A percentile compares a stretch with the other conserved stretches of the same genome.
Conservation (phyloP, 2,329 filamentous ascomycete genomes). For the Cladosporium cucumerinum region DNA sequence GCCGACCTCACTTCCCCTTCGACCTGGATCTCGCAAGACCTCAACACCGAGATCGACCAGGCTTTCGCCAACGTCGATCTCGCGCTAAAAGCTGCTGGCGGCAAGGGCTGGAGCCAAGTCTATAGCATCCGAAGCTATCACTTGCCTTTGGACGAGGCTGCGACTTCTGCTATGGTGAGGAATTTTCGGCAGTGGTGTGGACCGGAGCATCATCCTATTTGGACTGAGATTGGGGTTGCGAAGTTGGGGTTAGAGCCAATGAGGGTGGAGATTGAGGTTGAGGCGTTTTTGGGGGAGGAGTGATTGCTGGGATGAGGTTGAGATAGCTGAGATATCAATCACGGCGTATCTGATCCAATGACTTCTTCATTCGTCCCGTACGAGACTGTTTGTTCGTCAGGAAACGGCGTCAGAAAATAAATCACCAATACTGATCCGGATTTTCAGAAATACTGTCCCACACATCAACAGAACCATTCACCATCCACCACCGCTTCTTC, state of each 20-base stretch:
- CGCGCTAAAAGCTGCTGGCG: constrained; percentile 51
- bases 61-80: constrained; percentile 58
- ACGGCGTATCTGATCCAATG: no score
- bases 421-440: neutral
- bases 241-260: constrained; percentile 50
- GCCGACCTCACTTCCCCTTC: constrained; percentile 27
- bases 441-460: neutral
- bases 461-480: neutral
- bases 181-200: constrained; percentile 49
- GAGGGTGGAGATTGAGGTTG: constrained; percentile 58
- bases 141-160: constrained; percentile 19
- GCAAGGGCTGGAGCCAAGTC: constrained; percentile 56
- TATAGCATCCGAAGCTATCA: constrained; percentile 34
- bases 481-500: neutral
- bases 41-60: constrained; percentile 35
- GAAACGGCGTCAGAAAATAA: no score
- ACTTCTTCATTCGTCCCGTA: no score
- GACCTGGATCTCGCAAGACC: constrained; percentile 21
- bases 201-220: constrained; percentile 52
- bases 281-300: constrained; percentile 16
- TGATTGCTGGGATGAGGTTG: neutral
- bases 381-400: no score
- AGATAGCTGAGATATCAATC: neutral
- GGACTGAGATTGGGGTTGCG: constrained; percentile 53
- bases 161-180: constrained; percentile 41